phyloP scores from a whole-genome alignment of 108 stramenopile genomes.

The Discostella pseudostelligera region DNA sequence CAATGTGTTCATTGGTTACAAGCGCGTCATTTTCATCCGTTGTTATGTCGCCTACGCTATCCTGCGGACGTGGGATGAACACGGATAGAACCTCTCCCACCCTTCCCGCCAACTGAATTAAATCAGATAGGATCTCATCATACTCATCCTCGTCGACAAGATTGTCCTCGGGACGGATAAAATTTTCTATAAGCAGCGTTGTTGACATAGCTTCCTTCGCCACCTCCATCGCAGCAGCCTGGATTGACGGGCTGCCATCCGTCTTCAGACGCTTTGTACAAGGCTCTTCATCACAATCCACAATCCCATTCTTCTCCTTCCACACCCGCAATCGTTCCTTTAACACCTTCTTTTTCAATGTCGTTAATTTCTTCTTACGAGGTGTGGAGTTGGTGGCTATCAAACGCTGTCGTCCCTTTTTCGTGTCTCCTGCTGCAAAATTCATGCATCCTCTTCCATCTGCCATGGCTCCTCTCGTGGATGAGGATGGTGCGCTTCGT shows the following conservation, averaged over 20 bases:
- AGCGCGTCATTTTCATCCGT: neutral
- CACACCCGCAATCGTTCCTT: slow-evolving; percentile 74
- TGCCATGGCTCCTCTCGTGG: neutral
- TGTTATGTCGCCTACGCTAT: neutral
- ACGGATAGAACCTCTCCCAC: slow-evolving; percentile 57
- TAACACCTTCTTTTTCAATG: slow-evolving; percentile 79
- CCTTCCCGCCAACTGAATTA: slow-evolving; percentile 61
- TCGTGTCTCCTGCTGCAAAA: neutral
- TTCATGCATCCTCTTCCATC: neutral
- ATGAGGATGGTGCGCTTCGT: slow-evolving; percentile 7
- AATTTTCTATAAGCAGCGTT: slow-evolving; percentile 55
- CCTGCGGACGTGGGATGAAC: slow-evolving; percentile 49
- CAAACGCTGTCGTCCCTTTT: slow-evolving; percentile 68
- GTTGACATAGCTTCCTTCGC: neutral
- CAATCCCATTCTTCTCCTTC: slow-evolving; percentile 49
- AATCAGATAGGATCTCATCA: slow-evolving; percentile 66
- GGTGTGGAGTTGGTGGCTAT: slow-evolving; percentile 17
- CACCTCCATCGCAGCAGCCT: neutral
- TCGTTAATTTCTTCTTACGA: slow-evolving; percentile 75
- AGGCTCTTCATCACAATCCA: neutral
- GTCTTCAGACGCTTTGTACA: neutral
- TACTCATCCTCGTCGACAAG: slow-evolving; percentile 80
- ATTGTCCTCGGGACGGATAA: slow-evolving; percentile 54
- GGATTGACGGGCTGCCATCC: neutral
- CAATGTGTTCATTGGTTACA: slow-evolving; percentile 11